These are phyloP conservation scores for Pseudogymnoascus sp. DNA, from an alignment of 2,329 filamentous ascomycete species.

Conservation along the genomic window DNA sequence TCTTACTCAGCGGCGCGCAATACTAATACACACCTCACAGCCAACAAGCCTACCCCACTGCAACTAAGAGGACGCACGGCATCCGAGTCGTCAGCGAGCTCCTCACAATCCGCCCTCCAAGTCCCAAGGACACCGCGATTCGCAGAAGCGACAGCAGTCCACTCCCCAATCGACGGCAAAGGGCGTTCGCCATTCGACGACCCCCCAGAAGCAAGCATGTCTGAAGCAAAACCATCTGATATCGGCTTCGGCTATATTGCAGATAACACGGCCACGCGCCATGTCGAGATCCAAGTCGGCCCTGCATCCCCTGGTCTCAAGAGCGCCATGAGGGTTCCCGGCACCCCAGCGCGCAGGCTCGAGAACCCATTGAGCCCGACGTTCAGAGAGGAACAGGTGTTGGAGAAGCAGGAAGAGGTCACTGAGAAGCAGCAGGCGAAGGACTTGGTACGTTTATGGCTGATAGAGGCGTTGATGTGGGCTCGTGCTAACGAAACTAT, in stretches of 20 bases:
- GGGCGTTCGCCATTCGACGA: constrained; percentile 49
- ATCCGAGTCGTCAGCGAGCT: constrained; percentile 33
- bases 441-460: constrained; percentile 62
- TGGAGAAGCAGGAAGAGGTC: constrained; percentile 73
- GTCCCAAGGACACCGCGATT: constrained; percentile 68
- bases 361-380: constrained; percentile 81
- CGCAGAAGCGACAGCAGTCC: constrained; percentile 68
- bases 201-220: constrained; percentile 42
- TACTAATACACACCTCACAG: constrained; percentile 1
- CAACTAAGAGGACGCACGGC: constrained; percentile 30
- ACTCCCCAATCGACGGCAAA: constrained; percentile 61
- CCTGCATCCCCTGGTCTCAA: constrained; percentile 69
- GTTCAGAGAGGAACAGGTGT: constrained; percentile 74
- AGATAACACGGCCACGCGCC: constrained; percentile 43
- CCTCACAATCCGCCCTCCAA: constrained; percentile 39
- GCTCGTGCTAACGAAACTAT: constrained; percentile 31
- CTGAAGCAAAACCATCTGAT: constrained; percentile 68
- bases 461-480: neutral
- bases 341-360: constrained; percentile 64
- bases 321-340: constrained; percentile 81
- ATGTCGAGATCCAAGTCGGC: constrained; percentile 54
- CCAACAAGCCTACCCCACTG: constrained; percentile 17
- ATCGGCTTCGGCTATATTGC: constrained; percentile 88
- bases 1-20: neutral
- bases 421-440: constrained; percentile 82